Conservation (phyloP, 495 filamentous ascomycete species). For the Xeromyces bisporus region DNA sequence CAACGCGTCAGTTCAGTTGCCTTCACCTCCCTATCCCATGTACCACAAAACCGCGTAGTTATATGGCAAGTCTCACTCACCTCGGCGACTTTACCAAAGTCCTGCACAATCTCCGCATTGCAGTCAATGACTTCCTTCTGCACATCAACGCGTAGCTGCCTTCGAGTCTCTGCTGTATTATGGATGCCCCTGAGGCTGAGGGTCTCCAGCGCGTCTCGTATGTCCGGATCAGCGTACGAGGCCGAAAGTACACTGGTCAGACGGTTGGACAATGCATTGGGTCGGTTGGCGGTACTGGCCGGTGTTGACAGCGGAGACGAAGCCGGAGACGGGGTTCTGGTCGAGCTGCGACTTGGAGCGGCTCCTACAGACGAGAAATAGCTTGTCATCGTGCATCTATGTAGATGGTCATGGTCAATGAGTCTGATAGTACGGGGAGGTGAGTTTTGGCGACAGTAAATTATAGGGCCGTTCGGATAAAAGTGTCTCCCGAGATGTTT, state of each 20-base stretch:
- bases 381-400: slow-evolving; percentile 30
- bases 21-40: background rate
- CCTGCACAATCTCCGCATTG: slow-evolving; percentile 78
- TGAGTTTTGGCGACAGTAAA: background rate
- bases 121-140: slow-evolving; percentile 88
- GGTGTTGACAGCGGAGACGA: slow-evolving; percentile 21
- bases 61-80: slow-evolving; percentile 38
- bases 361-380: slow-evolving; percentile 18
- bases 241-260: slow-evolving; percentile 73
- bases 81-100: slow-evolving; percentile 85
- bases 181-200: slow-evolving; percentile 53
- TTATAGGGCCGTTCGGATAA: background rate
- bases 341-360: slow-evolving; percentile 12
- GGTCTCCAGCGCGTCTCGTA: slow-evolving; percentile 65
- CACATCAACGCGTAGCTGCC: slow-evolving; percentile 65
- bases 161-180: slow-evolving; percentile 65
- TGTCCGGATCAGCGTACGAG: slow-evolving; percentile 85
- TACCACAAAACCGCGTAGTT: no score
- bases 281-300: slow-evolving; percentile 14
- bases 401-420: no score
- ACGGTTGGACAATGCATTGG: slow-evolving; percentile 56
- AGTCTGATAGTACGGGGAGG: background rate
- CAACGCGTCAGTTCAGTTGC: background rate
- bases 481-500: background rate
- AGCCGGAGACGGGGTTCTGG: slow-evolving; percentile 10